Evolutionary conservation across 805 yeast genomes (phyloP).

Genomic region (Cyberlindnera galapagoensis): DNA sequence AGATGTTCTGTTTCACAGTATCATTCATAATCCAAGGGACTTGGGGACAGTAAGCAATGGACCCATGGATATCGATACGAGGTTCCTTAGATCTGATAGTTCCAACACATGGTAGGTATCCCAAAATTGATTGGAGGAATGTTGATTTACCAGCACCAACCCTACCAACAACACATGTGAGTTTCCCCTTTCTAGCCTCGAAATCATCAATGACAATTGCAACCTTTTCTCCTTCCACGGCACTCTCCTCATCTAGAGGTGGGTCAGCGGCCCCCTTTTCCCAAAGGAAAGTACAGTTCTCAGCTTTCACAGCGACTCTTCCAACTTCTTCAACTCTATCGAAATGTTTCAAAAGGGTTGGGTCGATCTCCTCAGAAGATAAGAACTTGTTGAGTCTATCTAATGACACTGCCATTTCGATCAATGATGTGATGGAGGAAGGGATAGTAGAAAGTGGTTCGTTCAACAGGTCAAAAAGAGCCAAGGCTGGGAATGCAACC

Average conservation of each 20-base stretch:
- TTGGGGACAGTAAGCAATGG: constrained; percentile 86
- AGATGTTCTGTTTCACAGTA: constrained; percentile 79
- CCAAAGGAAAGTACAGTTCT: constrained; percentile 54
- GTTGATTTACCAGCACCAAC: constrained; percentile 69
- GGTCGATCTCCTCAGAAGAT: constrained; percentile 38
- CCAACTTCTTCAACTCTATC: constrained; percentile 17
- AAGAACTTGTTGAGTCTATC: constrained; percentile 47
- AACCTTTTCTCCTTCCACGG: constrained; percentile 36
- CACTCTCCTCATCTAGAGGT: constrained; percentile 36
- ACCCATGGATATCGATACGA: constrained; percentile 48
- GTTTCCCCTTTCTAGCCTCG: constrained; percentile 42
- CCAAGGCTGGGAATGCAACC: constrained; percentile 60
- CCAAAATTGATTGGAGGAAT: constrained; percentile 28
- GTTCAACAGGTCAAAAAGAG: constrained; percentile 51
- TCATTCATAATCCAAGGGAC: constrained; percentile 98
- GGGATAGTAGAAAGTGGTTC: constrained; percentile 59
- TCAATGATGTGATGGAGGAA: constrained; percentile 43
- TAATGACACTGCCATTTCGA: constrained; percentile 55
- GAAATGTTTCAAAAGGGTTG: constrained; percentile 25
- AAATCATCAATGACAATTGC: constrained; percentile 45
- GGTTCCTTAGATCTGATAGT: constrained; percentile 19
- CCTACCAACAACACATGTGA: constrained; percentile 57
- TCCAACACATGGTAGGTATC: constrained; percentile 40
- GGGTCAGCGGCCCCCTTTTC: constrained; percentile 20
- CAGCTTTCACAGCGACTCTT: constrained; percentile 32